Conservation (phyloP, 116 monocot genomes). For the Papilionanthe hybrid region DNA sequence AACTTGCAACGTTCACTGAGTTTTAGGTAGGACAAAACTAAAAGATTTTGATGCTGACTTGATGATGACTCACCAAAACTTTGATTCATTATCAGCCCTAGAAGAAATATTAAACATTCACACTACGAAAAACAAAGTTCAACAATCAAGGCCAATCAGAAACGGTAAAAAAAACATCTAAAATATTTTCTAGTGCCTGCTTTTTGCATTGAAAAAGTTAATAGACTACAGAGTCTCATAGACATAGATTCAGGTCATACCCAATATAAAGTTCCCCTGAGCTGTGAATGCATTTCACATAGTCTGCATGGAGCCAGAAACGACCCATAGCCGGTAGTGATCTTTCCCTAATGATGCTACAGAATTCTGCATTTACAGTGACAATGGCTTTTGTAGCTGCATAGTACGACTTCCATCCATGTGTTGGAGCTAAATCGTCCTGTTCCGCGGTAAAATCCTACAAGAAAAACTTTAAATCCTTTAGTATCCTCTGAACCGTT, state of each 20-base stretch:
- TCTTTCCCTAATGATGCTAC: slow-evolving; percentile 68
- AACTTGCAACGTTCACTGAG: background rate
- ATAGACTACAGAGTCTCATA: background rate
- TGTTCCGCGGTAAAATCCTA: slow-evolving; percentile 93
- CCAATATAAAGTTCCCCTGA: slow-evolving; percentile 74
- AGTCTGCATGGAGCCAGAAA: slow-evolving; percentile 87
- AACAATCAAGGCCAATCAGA: background rate
- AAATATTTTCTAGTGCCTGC: background rate
- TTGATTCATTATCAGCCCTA: background rate
- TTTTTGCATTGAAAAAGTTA: background rate
- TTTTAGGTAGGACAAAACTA: background rate
- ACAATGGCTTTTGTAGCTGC: slow-evolving; percentile 84
- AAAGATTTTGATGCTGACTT: background rate
- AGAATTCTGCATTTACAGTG: slow-evolving; percentile 72
- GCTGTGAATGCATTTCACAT: slow-evolving; percentile 90
- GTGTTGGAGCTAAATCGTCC: slow-evolving; percentile 47
- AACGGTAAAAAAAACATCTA: background rate
- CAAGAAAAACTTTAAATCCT: slow-evolving; percentile 8
- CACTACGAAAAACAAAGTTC: background rate
- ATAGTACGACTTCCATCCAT: slow-evolving; percentile 98
- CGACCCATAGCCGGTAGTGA: slow-evolving; percentile 64
- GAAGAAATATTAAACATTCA: background rate
- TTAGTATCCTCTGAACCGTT: background rate
- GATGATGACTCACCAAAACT: background rate
- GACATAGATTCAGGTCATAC: slow-evolving; percentile 30